Base-by-base conservation (phyloP, 2,329 filamentous ascomycete genomes). In the Fusarium sp. region DNA sequence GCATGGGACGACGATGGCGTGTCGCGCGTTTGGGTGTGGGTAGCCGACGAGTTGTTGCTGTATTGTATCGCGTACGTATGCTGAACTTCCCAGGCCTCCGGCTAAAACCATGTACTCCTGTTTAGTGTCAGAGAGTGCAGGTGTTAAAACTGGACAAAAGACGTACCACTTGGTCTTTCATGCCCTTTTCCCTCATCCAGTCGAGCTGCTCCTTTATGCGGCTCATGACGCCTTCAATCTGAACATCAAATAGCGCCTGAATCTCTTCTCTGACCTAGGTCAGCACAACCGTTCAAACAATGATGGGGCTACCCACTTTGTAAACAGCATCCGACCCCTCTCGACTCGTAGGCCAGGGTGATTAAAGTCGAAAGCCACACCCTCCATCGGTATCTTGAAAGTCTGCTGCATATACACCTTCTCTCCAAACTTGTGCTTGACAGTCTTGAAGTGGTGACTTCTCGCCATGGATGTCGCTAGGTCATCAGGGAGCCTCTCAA, bases 61-160 rank as follows among this genome's bases (percentile, higher is more conserved):
- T 2, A 84, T 75, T 4, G 76, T 73, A 18, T 82, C 77, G 10
- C 81, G 79, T 6, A 84, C 80, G 67, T 84, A 84, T 53, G 77
- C 78, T 0, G 81, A 83, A 60, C 81, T 83, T 33, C 82, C 82
- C 1, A 84, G 73, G 0, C 82, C 82, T 2, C 82, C 82, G 0
- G 81, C 83, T 0, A 84, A 73, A 6, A 84, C 79, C 69, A 84
- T 77, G 59, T 79, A 80, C 62, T 76, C 77, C 81, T 82, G 8
- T 49, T 6, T 9, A 25, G 20, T 29, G 9, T 59, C 1, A 40
- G 42, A 51, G 2, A 8, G 0, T 18, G 4, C n/a, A 11, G 4
- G 3, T 18, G 10, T 0, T 6, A 1, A 10, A 33, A 4, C 13
- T 6, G 14, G 14, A 18, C 4, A 7, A 13, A 27, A 6, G 29